Evolutionary conservation across 78 protist species (phyloP), one percentile per base, ranked within the genome.

Genomic region (Tieghemostelium lacteum): DNA sequence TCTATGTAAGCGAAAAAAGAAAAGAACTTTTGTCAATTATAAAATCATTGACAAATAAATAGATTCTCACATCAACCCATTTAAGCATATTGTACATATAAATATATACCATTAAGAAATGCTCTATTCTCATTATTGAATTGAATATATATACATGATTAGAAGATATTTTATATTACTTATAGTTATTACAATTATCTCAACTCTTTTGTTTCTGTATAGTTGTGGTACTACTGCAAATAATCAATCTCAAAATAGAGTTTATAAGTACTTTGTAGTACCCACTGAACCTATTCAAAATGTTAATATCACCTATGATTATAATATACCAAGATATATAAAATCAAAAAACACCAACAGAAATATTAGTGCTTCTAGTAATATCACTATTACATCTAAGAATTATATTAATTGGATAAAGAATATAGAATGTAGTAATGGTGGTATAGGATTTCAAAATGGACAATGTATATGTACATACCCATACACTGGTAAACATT

Each of bases 401-500:
- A n/a, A n/a, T n/a, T n/a, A n/a, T n/a, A n/a, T n/a, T n/a, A n/a
- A n/a, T n/a, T n/a, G n/a, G n/a, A n/a, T n/a, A n/a, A n/a, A n/a
- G n/a, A n/a, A n/a, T n/a, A n/a, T n/a, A n/a, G n/a, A n/a, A 49
- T 75, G 86, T 75, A 14, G 8, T 2, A 63, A 63, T 77, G 87
- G 87, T 49, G 73, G 70, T 20, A 49, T 45, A 33, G 70, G 72
- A 1, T 29, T 26, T 10, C 34, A 40, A 12, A 12, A 57, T 52
- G n/a, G n/a, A n/a, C 14, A 58, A 49, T 77, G 87, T 54, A 65
- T 77, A 22, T 77, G 87, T 77, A 49, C 87, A 19, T 42, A 20
- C 7, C 36, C 26, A 17, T 77, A 16, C 54, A 22, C 5, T n/a
- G 87, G 87, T 4, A 39, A 42, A 8, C 14, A 6, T 20, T 75